phyloP scores from a whole-genome alignment of 139 green algal species.

The Picochlorum costavermella region DNA sequence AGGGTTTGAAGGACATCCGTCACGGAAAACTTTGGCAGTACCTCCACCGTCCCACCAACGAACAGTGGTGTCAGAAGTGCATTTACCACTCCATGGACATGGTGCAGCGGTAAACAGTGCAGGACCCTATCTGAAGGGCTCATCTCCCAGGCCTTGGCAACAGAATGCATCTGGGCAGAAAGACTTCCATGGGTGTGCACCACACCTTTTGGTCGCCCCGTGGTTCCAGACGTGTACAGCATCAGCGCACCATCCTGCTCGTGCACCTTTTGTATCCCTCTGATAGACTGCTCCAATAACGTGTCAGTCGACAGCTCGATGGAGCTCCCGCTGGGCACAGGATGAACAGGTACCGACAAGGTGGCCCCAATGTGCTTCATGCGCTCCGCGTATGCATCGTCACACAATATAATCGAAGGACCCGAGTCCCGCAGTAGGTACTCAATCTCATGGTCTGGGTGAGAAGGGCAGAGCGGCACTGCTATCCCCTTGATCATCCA shows the following conservation, averaged over 20 bases:
- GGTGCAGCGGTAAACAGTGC: constrained; percentile 88
- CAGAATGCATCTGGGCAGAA: constrained; percentile 51
- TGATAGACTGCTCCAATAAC: not conserved
- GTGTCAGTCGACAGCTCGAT: not conserved
- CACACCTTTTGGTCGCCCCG: constrained; percentile 81
- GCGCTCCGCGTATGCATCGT: constrained; percentile 11
- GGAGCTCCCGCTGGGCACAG: not conserved
- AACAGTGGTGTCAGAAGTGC: constrained; percentile 67
- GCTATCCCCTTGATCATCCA: constrained; percentile 71
- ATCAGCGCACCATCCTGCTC: constrained; percentile 64
- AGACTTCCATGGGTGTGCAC: constrained; percentile 64
- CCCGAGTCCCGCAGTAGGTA: constrained; percentile 76
- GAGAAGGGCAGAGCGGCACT: constrained; percentile 73
- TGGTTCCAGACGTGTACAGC: constrained; percentile 97
- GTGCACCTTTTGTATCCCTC: not conserved
- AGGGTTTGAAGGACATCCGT: constrained; percentile 50
- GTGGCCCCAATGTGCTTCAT: constrained; percentile 20
- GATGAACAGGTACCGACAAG: not conserved
- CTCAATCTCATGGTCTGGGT: constrained; percentile 64
- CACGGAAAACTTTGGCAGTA: constrained; percentile 71
- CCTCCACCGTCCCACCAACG: constrained; percentile 62
- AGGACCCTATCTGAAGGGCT: constrained; percentile 63
- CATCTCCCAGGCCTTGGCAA: constrained; percentile 75
- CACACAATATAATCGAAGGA: constrained; percentile 37
- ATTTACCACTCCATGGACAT: constrained; percentile 94